Percentiles rank a stretch among this genome's conserved stretches.
phyloP scores from a whole-genome alignment of 2,329 filamentous ascomycete genomes.

The Pestalotiopsis sp. region DNA sequence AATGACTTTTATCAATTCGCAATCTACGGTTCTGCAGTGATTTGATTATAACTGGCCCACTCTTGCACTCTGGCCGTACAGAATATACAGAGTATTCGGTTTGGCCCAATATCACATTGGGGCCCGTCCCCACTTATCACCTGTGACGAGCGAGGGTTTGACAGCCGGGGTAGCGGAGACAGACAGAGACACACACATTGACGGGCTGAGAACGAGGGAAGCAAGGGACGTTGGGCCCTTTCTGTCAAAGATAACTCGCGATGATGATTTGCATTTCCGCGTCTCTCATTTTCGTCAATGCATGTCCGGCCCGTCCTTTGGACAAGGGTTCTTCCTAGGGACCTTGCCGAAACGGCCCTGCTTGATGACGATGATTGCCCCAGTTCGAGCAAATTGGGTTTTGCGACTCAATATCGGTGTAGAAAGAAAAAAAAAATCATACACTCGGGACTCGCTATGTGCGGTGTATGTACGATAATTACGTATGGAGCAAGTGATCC shows the following conservation, averaged over 20 bases:
- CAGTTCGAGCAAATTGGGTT: neutral
- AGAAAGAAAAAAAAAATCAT: too few relatives aligned
- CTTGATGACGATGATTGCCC: neutral
- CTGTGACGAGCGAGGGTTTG: slow-evolving; percentile 14
- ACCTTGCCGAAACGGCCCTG: slow-evolving; percentile 2
- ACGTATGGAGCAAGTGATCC: too few relatives aligned
- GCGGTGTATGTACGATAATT: too few relatives aligned
- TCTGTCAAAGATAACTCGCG: slow-evolving; percentile 22
- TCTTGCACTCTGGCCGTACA: neutral
- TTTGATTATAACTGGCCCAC: neutral
- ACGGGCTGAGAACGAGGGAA: neutral
- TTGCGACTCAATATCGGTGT: neutral
- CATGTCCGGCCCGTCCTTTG: slow-evolving; percentile 2
- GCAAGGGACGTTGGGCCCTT: slow-evolving; percentile 9
- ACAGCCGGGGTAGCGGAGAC: slow-evolving; percentile 6
- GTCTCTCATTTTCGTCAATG: slow-evolving; percentile 1
- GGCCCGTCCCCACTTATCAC: slow-evolving; percentile 15
- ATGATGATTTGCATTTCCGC: slow-evolving; percentile 27
- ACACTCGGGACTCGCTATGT: too few relatives aligned
- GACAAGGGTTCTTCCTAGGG: neutral
- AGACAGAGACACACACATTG: neutral
- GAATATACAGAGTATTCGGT: neutral
- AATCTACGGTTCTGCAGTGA: neutral
- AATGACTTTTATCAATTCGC: neutral
- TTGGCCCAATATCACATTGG: slow-evolving; percentile 13